These are phyloP conservation scores for Carex sylvatica DNA, from an alignment of 202 grass and related monocot genomes.

Conservation along the genomic window DNA sequence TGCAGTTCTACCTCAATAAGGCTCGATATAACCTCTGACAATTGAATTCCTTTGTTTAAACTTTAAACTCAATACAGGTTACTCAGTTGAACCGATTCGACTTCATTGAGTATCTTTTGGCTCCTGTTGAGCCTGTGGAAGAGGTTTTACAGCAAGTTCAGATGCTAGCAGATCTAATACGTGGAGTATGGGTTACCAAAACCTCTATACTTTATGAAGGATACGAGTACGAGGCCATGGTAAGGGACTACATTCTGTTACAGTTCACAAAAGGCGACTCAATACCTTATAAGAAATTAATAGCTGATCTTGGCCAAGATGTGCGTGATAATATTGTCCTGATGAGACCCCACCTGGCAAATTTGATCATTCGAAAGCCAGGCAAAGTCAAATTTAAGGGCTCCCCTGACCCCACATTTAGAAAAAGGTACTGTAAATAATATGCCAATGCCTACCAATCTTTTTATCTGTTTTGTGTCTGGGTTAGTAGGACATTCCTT, in stretches of 20 bases:
- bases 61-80: constrained; percentile 15
- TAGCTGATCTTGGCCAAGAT: not conserved
- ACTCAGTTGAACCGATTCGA: constrained; percentile 17
- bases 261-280: constrained; percentile 15
- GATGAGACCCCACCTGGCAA: not conserved
- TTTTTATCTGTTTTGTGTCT: not conserved
- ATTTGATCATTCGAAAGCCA: not conserved
- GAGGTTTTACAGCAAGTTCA: constrained; percentile 19
- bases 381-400: constrained; percentile 21
- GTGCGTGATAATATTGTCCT: not conserved
- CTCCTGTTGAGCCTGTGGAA: constrained; percentile 1
- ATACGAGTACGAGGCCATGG: not conserved
- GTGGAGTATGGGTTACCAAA: constrained; percentile 26
- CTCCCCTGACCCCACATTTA: constrained; percentile 27
- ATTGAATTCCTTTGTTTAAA: constrained; percentile 5
- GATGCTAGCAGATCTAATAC: constrained; percentile 12
- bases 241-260: constrained; percentile 25
- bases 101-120: constrained; percentile 15
- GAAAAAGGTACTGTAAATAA: constrained; percentile 22
- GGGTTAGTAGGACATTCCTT: not conserved
- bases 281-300: not conserved
- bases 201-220: constrained; percentile 14
- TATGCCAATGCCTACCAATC: not conserved
- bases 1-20: constrained; percentile 3
- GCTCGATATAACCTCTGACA: not conserved